Evolutionary conservation across 768 basidiomycete species (phyloP).

Genomic region (Podaxis mareebaensis): DNA sequence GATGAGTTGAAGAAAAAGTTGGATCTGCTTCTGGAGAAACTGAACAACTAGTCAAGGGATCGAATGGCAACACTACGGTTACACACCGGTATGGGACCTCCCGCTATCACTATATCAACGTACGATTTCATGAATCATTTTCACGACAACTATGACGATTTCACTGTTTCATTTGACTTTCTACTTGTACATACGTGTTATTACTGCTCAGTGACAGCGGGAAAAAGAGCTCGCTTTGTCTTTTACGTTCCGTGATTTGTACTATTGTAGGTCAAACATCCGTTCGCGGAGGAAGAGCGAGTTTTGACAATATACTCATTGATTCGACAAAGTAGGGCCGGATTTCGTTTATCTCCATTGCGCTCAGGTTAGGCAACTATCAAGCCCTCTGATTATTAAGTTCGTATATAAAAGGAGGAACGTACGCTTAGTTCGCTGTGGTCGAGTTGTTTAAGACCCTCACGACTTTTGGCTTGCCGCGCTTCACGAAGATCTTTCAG

Average conservation of each 20-base stretch:
- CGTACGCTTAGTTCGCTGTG: constrained; percentile 79
- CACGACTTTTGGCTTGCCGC: constrained; percentile 89
- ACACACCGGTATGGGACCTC: background rate
- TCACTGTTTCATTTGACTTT: background rate
- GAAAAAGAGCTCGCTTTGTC: background rate
- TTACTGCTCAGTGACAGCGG: background rate
- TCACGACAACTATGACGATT: background rate
- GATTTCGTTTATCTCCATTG: constrained; percentile 95
- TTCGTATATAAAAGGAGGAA: constrained; percentile 14
- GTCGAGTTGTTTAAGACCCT: constrained; percentile 80
- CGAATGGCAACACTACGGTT: background rate
- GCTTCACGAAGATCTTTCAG: constrained; percentile 96
- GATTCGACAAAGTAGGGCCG: constrained; percentile 84
- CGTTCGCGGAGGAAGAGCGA: constrained; percentile 27
- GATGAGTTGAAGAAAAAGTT: constrained; percentile 52
- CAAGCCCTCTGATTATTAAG: background rate
- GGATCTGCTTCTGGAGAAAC: constrained; percentile 28
- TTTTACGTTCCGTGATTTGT: background rate
- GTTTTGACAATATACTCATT: constrained; percentile 71
- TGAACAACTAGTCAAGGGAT: constrained; percentile 20
- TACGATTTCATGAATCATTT: background rate
- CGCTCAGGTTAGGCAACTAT: constrained; percentile 81
- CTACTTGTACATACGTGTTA: background rate
- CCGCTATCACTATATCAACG: background rate
- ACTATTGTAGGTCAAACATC: background rate